A percentile compares a stretch with the other conserved stretches of the same genome.
Evolutionary conservation across 306 rosid genomes (phyloP).

Genomic region (Begonia masoniana): DNA sequence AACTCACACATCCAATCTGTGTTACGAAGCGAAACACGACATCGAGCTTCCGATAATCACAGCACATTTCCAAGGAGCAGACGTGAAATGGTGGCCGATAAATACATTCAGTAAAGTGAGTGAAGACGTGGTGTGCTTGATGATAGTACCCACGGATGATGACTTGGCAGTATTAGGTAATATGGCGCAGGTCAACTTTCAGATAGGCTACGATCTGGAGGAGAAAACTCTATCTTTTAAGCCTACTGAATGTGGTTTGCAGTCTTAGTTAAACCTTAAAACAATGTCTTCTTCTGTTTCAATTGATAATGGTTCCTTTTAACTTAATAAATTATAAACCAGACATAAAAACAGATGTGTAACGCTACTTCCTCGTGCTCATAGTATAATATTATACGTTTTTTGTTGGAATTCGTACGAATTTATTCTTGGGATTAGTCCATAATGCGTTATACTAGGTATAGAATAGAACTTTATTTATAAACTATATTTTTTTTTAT

Average conservation of each 20-base stretch:
- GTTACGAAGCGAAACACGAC: slow-evolving; percentile 11
- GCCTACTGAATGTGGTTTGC: slow-evolving; percentile 19
- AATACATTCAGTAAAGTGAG: slow-evolving; percentile 25
- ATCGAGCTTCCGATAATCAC: slow-evolving; percentile 21
- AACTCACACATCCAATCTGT: slow-evolving; percentile 4
- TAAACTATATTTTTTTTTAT: too few species aligned
- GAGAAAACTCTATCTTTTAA: slow-evolving; percentile 21
- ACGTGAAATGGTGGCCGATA: slow-evolving; percentile 18
- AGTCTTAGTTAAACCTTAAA: too few species aligned
- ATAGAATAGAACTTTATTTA: too few species aligned
- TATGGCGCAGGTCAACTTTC: slow-evolving; percentile 43
- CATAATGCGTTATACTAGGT: too few species aligned
- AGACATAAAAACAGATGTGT: too few species aligned
- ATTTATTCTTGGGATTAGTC: too few species aligned
- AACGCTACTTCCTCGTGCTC: too few species aligned
- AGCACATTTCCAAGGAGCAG: slow-evolving; percentile 36
- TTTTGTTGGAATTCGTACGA: too few species aligned
- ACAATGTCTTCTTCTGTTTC: too few species aligned
- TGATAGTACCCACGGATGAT: neutral
- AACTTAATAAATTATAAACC: too few species aligned
- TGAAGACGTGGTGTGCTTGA: slow-evolving; percentile 24
- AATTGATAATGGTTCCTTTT: too few species aligned
- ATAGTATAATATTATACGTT: too few species aligned
- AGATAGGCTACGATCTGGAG: slow-evolving; percentile 34
- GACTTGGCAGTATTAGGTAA: slow-evolving; percentile 26